These are phyloP conservation scores for Prunus persica DNA, from an alignment of 306 rosid species.

Conservation along the genomic window Prunus_persica_NCBIv2 NC_034014.1:28784001-28784500, in stretches of 20 bases:
- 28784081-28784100: slow-evolving; percentile 47
- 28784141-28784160: slow-evolving; percentile 42
- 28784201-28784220: background rate
- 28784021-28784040: slow-evolving; percentile 39
- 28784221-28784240: background rate
- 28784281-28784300: slow-evolving; percentile 10
- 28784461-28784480: background rate
- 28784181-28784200: slow-evolving; percentile 27
- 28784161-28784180: slow-evolving; percentile 34
- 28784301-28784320: background rate
- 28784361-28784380: background rate
- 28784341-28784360: background rate
- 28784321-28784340: background rate
- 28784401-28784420: slow-evolving; percentile 3
- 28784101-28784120: slow-evolving; percentile 26
- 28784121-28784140: slow-evolving; percentile 42
- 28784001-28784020: slow-evolving; percentile 58
- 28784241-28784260: background rate
- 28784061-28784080: slow-evolving; percentile 41
- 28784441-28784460: background rate
- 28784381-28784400: background rate
- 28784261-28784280: background rate
- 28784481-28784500: slow-evolving; percentile 18
- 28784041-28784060: slow-evolving; percentile 34
- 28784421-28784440: slow-evolving; percentile 2